Evolutionary conservation across 495 filamentous ascomycete species (phyloP).

Genomic region (Clohesyomyces aquaticus): DNA sequence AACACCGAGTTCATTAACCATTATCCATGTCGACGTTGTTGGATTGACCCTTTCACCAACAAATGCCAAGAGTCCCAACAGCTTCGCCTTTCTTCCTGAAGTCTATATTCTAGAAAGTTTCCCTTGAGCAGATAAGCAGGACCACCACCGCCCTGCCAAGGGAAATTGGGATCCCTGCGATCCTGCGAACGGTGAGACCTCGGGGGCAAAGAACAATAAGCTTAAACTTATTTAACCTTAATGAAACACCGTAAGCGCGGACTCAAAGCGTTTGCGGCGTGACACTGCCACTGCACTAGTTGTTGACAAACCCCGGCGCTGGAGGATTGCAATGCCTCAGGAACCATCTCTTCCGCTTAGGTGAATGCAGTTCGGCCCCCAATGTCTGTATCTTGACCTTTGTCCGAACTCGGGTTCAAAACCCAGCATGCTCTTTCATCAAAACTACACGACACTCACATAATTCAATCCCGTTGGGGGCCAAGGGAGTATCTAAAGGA

Average conservation of each 20-base stretch:
- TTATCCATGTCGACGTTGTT: background rate
- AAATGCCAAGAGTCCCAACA: background rate
- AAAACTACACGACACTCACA: too few relatives aligned
- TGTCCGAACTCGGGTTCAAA: too few relatives aligned
- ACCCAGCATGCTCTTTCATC: too few relatives aligned
- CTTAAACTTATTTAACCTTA: slow-evolving; percentile 1
- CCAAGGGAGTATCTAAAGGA: background rate
- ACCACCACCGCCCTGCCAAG: too few relatives aligned
- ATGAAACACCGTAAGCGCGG: background rate
- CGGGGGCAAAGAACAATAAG: background rate
- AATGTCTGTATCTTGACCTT: too few relatives aligned
- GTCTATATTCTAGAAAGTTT: too few relatives aligned
- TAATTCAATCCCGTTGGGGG: background rate
- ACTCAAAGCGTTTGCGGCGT: background rate
- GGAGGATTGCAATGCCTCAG: background rate
- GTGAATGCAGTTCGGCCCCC: too few relatives aligned
- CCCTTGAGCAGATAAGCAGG: too few relatives aligned
- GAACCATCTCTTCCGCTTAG: too few relatives aligned
- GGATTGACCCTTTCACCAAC: background rate
- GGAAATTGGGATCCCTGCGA: too few relatives aligned
- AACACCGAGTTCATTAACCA: background rate
- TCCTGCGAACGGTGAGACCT: too few relatives aligned
- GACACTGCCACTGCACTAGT: background rate
- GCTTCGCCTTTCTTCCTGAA: too few relatives aligned
- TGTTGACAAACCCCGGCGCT: background rate